Percentiles rank a stretch among this genome's conserved stretches.
Conservation (phyloP, 163 green algal species). For the Picocystis sp. region DNA sequence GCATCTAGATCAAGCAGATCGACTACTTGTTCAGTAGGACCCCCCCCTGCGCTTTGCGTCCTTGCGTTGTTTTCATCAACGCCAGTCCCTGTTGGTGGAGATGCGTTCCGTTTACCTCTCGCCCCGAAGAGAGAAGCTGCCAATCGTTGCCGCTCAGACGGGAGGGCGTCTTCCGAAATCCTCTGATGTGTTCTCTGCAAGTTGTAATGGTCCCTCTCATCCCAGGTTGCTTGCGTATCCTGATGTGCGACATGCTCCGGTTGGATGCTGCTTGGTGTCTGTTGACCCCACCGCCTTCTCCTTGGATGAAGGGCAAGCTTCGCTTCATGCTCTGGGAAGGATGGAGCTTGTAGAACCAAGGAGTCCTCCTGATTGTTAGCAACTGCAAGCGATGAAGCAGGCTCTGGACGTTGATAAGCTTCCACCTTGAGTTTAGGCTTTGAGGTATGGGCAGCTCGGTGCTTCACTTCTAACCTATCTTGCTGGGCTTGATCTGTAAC, state of each 20-base stretch:
- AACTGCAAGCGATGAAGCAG: no score
- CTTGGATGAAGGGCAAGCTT: neutral
- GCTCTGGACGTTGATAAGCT: no score
- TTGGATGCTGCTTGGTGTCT: neutral
- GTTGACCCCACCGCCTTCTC: neutral
- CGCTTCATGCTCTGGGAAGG: neutral
- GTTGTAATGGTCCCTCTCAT: no score
- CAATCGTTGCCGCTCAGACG: constrained; percentile 1
- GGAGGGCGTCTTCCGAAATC: neutral
- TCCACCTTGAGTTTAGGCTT: no score
- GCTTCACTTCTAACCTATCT: no score
- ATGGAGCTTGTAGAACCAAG: no score
- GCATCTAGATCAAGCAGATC: neutral
- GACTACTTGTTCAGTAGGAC: neutral
- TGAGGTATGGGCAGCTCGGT: no score
- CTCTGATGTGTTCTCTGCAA: no score
- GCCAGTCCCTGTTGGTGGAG: neutral
- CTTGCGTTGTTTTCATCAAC: neutral
- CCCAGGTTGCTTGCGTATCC: no score
- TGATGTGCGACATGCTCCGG: neutral
- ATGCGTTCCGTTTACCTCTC: neutral
- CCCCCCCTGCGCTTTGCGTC: neutral
- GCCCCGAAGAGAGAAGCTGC: constrained; percentile 3
- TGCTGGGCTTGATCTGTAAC: no score
- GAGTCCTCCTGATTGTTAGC: no score